A percentile compares a stretch with the other conserved stretches of the same genome.
Conservation (phyloP, 495 filamentous ascomycete genomes). For the Aspergillus cavernicola region DNA sequence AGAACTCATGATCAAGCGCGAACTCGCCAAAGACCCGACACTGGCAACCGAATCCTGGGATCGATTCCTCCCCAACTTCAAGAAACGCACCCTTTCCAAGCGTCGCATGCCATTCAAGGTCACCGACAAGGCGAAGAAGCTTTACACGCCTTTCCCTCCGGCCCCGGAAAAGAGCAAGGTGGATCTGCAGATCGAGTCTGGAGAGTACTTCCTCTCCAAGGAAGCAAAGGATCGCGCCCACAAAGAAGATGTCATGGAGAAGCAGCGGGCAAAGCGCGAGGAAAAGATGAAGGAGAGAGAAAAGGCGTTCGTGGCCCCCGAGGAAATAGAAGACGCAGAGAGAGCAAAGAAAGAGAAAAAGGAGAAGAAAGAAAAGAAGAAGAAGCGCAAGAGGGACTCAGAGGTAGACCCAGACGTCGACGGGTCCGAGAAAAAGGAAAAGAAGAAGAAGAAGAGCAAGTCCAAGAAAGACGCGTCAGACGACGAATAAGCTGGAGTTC, state of each 20-base stretch:
- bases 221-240: slow-evolving; percentile 81
- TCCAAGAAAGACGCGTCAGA: slow-evolving; percentile 30
- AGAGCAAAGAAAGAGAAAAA: slow-evolving; percentile 40
- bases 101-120: slow-evolving; percentile 79
- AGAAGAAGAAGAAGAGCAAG: slow-evolving; percentile 48
- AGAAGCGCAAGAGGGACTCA: slow-evolving; percentile 42
- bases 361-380: slow-evolving; percentile 37
- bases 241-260: slow-evolving; percentile 74
- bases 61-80: slow-evolving; percentile 95
- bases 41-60: slow-evolving; percentile 89
- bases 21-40: slow-evolving; percentile 91
- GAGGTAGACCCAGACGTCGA: slow-evolving; percentile 30
- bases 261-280: slow-evolving; percentile 76
- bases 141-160: slow-evolving; percentile 77
- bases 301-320: slow-evolving; percentile 80
- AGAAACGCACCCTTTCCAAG: slow-evolving; percentile 88
- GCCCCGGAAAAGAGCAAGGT: slow-evolving; percentile 93
- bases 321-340: slow-evolving; percentile 56
- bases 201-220: slow-evolving; percentile 93
- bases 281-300: slow-evolving; percentile 84
- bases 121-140: slow-evolving; percentile 89
- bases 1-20: slow-evolving; percentile 98
- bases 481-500: slow-evolving; percentile 28
- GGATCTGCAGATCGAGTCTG: slow-evolving; percentile 95
- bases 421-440: slow-evolving; percentile 38